phyloP scores from a whole-genome alignment of 169 alveolate genomes.

The Theileria parva region DNA sequence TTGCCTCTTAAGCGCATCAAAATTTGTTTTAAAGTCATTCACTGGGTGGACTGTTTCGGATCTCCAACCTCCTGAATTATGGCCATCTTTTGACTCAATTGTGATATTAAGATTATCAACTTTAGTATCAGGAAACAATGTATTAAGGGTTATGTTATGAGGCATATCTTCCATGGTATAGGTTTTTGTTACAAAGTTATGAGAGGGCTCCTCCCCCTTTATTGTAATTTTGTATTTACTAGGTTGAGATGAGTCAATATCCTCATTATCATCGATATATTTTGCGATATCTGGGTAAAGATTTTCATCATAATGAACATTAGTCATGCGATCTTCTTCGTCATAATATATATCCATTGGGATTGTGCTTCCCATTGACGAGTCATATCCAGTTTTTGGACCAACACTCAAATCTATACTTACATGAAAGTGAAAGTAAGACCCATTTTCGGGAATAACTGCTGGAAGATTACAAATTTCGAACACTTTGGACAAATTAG shows the following conservation, averaged over 20 bases:
- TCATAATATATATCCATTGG: conserved; percentile 58
- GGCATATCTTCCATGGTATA: conserved; percentile 51
- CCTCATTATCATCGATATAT: conserved; percentile 49
- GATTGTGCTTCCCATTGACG: conserved; percentile 49
- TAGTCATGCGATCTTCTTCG: conserved; percentile 57
- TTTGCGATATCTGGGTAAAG: conserved; percentile 44
- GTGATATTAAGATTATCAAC: conserved; percentile 31
- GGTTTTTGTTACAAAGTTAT: conserved; percentile 25
- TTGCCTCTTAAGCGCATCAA: conserved; percentile 50
- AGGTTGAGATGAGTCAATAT: conserved; percentile 36
- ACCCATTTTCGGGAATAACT: conserved; percentile 51
- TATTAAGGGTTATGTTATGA: conserved; percentile 35
- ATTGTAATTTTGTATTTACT: conserved; percentile 33
- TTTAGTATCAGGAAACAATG: conserved; percentile 52
- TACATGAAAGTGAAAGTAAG: conserved; percentile 51
- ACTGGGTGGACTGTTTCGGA: conserved; percentile 58
- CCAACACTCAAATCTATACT: conserved; percentile 9
- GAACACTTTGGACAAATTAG: conserved; percentile 32
- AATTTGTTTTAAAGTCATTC: conserved; percentile 47
- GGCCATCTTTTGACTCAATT: conserved; percentile 42
- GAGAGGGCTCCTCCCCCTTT: conserved; percentile 53
- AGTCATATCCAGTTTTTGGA: conserved; percentile 2
- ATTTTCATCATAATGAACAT: conserved; percentile 51
- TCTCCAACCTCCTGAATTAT: conserved; percentile 64
- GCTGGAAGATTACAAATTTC: conserved; percentile 56